These are phyloP conservation scores for Kazachstania kunashirensis DNA, from an alignment of 805 yeast genomes.

Conservation along the genomic window DNA sequence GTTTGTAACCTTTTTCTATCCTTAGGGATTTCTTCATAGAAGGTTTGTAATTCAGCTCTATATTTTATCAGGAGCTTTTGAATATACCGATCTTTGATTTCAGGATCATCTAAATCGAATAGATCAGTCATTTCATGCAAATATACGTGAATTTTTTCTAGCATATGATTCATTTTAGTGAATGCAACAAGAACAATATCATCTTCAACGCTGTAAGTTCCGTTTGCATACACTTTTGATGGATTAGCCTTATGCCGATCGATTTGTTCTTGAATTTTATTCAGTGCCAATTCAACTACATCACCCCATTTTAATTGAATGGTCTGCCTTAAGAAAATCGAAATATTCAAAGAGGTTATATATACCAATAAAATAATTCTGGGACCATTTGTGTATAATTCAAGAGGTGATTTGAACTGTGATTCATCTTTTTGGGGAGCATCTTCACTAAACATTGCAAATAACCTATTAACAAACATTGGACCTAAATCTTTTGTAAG, in stretches of 20 bases:
- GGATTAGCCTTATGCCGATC: background rate
- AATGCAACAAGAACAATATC: constrained; percentile 43
- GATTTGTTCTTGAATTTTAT: constrained; percentile 1
- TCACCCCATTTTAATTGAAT: constrained; percentile 52
- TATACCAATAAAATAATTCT: constrained; percentile 41
- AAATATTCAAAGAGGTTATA: constrained; percentile 50
- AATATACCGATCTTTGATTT: constrained; percentile 11
- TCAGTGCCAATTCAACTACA: constrained; percentile 14
- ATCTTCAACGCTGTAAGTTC: constrained; percentile 23
- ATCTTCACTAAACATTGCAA: constrained; percentile 23
- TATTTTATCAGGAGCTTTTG: constrained; percentile 32
- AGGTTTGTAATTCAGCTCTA: constrained; percentile 35
- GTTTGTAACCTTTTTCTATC: constrained; percentile 38
- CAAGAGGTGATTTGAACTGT: constrained; percentile 18
- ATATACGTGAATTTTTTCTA: constrained; percentile 52
- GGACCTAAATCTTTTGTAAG: constrained; percentile 72
- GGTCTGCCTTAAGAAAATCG: constrained; percentile 56
- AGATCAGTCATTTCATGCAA: constrained; percentile 32
- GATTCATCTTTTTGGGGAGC: constrained; percentile 8
- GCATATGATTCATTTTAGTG: constrained; percentile 46
- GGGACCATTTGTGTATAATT: constrained; percentile 16
- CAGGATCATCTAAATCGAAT: constrained; percentile 10
- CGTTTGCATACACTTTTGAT: background rate
- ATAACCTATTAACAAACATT: constrained; percentile 38
- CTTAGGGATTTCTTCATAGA: constrained; percentile 33